Evolutionary conservation across 2,329 filamentous ascomycete species (phyloP).

Genomic region (Helotiales sp.): DNA sequence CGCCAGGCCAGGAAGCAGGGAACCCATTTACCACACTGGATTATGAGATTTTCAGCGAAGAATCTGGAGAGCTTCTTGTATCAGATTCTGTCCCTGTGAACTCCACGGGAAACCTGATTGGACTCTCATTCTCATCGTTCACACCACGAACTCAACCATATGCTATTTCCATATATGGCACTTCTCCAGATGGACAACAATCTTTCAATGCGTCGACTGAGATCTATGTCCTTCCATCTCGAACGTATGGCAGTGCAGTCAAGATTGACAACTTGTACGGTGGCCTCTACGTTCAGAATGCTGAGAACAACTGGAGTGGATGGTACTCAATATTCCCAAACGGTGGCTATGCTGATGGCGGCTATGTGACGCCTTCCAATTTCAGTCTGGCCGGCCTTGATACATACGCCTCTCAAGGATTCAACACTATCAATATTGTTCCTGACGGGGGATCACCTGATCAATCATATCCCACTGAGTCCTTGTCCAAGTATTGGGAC

Average conservation of each 20-base stretch:
- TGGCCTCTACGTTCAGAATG: conserved; percentile 43
- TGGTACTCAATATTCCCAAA: conserved; percentile 45
- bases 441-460: conserved; percentile 40
- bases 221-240: conserved; percentile 44
- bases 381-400: conserved; percentile 38
- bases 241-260: conserved; percentile 44
- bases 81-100: conserved; percentile 37
- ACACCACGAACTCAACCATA: conserved; percentile 38
- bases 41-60: conserved; percentile 33
- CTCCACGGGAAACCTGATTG: conserved; percentile 38
- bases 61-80: conserved; percentile 29
- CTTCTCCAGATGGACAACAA: conserved; percentile 33
- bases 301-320: conserved; percentile 28
- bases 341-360: conserved; percentile 42
- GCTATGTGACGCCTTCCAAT: conserved; percentile 27
- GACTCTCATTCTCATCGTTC: conserved; percentile 37
- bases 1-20: conserved; percentile 10
- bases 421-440: conserved; percentile 45
- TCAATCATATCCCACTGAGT: conserved; percentile 38
- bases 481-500: conserved; percentile 42
- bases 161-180: conserved; percentile 37
- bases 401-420: conserved; percentile 43
- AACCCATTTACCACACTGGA: conserved; percentile 24
- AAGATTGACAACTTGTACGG: conserved; percentile 49
- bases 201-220: conserved; percentile 38